Evolutionary conservation across 495 filamentous ascomycete species (phyloP).

Genomic region (Jackrogersella multiformis): DNA sequence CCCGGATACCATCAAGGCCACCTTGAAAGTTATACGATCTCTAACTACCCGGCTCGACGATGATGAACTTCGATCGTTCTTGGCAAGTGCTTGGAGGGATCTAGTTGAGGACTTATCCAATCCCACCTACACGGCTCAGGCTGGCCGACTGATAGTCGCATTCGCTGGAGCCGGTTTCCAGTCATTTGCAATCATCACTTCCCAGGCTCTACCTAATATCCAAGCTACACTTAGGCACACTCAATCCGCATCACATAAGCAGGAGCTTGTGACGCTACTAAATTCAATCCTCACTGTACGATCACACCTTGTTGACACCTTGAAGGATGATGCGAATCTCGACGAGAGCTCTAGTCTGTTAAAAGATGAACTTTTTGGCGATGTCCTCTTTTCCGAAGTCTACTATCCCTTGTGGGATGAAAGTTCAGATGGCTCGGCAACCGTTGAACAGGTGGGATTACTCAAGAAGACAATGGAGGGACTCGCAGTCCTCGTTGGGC

Average conservation of each 20-base stretch:
- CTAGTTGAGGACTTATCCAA: slow-evolving; percentile 55
- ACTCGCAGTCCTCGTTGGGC: slow-evolving; percentile 50
- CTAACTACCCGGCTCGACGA: slow-evolving; percentile 52
- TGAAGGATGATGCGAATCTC: slow-evolving; percentile 28
- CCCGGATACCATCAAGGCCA: slow-evolving; percentile 58
- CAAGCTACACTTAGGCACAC: slow-evolving; percentile 52
- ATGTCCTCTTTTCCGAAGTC: slow-evolving; percentile 50
- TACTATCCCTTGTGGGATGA: slow-evolving; percentile 54
- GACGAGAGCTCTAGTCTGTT: slow-evolving; percentile 8
- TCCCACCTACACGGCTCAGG: slow-evolving; percentile 55
- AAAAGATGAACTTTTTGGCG: slow-evolving; percentile 39
- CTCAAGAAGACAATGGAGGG: slow-evolving; percentile 54
- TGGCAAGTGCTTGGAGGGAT: slow-evolving; percentile 52
- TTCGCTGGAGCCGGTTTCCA: slow-evolving; percentile 48
- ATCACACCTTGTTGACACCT: slow-evolving; percentile 41
- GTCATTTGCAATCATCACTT: slow-evolving; percentile 48
- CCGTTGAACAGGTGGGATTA: slow-evolving; percentile 43
- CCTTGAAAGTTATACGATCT: slow-evolving; percentile 56
- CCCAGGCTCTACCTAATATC: slow-evolving; percentile 48
- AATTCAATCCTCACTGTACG: slow-evolving; percentile 53
- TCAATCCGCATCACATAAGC: slow-evolving; percentile 52
- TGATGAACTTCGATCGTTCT: slow-evolving; percentile 48
- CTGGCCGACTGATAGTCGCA: slow-evolving; percentile 57
- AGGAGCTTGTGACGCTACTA: slow-evolving; percentile 53
- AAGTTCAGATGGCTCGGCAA: slow-evolving; percentile 31